Percentiles rank a stretch among this genome's conserved stretches.
phyloP scores from a whole-genome alignment of 2,329 filamentous ascomycete species.

The Elsinoe fawcettii region DNA sequence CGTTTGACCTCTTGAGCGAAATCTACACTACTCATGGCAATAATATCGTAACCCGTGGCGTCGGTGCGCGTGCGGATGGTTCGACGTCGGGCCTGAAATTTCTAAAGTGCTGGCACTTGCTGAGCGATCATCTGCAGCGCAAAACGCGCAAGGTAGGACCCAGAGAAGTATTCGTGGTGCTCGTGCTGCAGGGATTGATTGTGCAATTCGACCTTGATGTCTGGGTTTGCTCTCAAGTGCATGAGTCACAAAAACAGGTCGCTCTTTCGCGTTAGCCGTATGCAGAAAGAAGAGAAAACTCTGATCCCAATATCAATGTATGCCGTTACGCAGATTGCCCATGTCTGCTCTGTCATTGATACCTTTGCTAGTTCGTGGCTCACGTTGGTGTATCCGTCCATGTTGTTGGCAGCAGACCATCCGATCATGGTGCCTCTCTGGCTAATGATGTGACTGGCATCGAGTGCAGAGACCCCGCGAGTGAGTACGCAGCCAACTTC shows the following conservation, averaged over 20 bases:
- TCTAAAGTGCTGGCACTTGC: background rate
- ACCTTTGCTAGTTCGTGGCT: background rate
- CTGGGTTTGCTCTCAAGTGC: background rate
- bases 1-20: background rate
- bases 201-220: background rate
- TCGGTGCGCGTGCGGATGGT: background rate
- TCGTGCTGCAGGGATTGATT: background rate
- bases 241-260: background rate
- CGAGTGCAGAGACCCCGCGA: background rate
- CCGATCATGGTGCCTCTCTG: background rate
- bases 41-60: background rate
- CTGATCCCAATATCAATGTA: background rate
- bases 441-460: background rate
- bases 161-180: background rate
- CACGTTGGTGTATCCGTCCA: background rate
- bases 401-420: background rate
- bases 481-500: background rate
- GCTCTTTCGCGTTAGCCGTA: background rate
- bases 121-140: background rate
- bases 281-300: background rate
- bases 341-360: background rate
- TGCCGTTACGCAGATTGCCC: background rate
- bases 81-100: background rate
- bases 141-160: background rate
- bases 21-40: background rate